These are phyloP conservation scores for Grigorovia humatica DNA, from an alignment of 805 yeast species.

Conservation along the genomic window DNA sequence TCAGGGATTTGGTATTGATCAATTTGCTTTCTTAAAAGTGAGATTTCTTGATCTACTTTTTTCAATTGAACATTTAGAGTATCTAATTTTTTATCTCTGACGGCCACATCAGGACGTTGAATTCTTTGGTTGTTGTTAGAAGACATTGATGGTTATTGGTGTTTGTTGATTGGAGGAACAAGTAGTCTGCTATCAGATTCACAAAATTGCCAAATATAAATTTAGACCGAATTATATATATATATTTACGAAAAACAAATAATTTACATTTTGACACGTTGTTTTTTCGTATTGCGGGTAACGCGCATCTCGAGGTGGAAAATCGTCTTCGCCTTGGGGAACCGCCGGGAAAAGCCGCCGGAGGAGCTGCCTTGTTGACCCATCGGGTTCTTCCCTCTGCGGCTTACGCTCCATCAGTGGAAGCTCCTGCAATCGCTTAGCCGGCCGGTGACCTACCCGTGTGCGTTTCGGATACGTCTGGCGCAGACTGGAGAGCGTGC, in stretches of 20 bases:
- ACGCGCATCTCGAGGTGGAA: background rate
- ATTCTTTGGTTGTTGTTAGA: constrained; percentile 23
- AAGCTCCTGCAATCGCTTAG: no score
- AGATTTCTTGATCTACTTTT: constrained; percentile 45
- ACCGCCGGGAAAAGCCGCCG: no score
- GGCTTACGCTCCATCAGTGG: no score
- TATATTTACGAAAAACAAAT: background rate
- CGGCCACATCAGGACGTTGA: constrained; percentile 66
- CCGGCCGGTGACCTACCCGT: no score
- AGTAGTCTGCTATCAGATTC: background rate
- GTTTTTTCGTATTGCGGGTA: background rate
- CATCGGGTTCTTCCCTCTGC: no score
- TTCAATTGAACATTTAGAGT: constrained; percentile 51
- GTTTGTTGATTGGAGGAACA: background rate
- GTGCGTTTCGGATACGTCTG: no score
- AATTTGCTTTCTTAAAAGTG: constrained; percentile 44
- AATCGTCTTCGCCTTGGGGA: background rate
- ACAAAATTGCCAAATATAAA: background rate
- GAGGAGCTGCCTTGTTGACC: no score
- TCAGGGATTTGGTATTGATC: constrained; percentile 39
- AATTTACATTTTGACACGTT: background rate
- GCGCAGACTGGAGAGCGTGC: background rate
- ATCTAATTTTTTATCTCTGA: constrained; percentile 48
- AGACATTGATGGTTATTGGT: background rate
- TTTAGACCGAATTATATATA: background rate